Base-by-base conservation (phyloP, 768 basidiomycete species). In the Hortiboletus campestris region DNA sequence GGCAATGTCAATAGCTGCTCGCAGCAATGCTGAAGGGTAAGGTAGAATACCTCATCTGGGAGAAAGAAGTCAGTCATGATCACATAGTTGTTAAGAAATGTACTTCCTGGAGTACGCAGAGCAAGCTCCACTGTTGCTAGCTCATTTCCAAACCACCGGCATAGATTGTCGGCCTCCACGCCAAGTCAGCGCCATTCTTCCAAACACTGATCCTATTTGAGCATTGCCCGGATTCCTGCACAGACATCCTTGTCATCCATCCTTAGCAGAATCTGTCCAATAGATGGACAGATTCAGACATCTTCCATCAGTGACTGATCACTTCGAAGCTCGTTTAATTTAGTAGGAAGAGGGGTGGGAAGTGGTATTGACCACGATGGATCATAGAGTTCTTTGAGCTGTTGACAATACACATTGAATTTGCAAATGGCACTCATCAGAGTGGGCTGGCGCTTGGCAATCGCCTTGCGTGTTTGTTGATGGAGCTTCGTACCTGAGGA, bases 291-390 rank as follows among this genome's bases (percentile, higher is more conserved):
- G 4, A 56, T 56, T n/a, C n/a, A n/a, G 1, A 76, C 63, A 49
- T 76, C 75, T 34, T 76, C 67, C 67, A 76, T 68, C 0, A 80
- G 60, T 0, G 28, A 48, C 0, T 69, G 46, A 31, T 65, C 46
- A 9, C 48, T 41, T 0, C 42, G 31, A 0, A 69, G 55, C 4
- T 56, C 51, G 2, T 53, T 46, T 0, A 80, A 54, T 22, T 73
- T 62, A 0, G 65, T 72, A 0, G 72, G 72, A 0, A 78, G 68
- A 0, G 65, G 67, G 1, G 51, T 17, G 0, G 75, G 78, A 9
- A 77, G 44, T 0, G 72, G 74, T 16, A 78, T 69, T 0, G 46
- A 34, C 48, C 68, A 74, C 3, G 49, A 32, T 0, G 63, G 60
- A 10, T 65, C 31, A 20, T 62, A 46, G 6, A 74, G 56, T 0